A percentile compares a stretch with the other conserved stretches of the same genome.
Evolutionary conservation across 371 early-diverging fungal species (phyloP).

Genomic region (Conidiobolus coronatus): DNA sequence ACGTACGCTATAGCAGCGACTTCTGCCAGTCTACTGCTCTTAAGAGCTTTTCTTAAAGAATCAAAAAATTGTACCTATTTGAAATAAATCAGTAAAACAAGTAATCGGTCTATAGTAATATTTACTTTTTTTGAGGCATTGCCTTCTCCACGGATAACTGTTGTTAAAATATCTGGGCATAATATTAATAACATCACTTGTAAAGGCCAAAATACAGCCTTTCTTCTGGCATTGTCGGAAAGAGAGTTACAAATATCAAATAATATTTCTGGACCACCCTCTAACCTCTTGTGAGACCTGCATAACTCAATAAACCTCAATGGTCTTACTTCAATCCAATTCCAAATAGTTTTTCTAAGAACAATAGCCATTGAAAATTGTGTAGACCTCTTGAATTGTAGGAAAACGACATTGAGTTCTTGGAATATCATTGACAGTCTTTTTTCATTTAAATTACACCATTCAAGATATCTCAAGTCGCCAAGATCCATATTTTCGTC

Average conservation of each 20-base stretch:
- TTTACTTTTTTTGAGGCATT: constrained; percentile 2
- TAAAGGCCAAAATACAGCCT: constrained; percentile 56
- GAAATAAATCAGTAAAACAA: too few relatives aligned
- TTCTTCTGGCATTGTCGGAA: constrained; percentile 40
- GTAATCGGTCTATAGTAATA: too few relatives aligned
- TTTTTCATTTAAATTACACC: constrained; percentile 40
- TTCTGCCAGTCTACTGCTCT: constrained; percentile 34
- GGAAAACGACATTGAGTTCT: constrained; percentile 17
- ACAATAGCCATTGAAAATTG: constrained; percentile 41
- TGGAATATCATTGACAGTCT: constrained; percentile 38
- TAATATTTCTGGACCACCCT: constrained; percentile 48
- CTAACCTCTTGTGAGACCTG: constrained; percentile 40
- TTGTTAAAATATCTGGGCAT: constrained; percentile 49
- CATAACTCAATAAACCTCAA: constrained; percentile 46
- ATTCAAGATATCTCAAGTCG: constrained; percentile 52
- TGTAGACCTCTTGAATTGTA: constrained; percentile 37
- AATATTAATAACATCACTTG: constrained; percentile 56
- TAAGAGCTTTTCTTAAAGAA: constrained; percentile 31
- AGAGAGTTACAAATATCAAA: constrained; percentile 48
- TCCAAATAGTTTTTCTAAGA: constrained; percentile 60
- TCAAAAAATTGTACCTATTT: constrained; percentile 43
- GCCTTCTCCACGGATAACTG: constrained; percentile 10
- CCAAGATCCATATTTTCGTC: constrained; percentile 48
- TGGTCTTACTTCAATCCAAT: constrained; percentile 68
- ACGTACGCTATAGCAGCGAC: constrained; percentile 52